Evolutionary conservation across 768 basidiomycete genomes (phyloP).

Genomic region (Lactarius sp.): DNA sequence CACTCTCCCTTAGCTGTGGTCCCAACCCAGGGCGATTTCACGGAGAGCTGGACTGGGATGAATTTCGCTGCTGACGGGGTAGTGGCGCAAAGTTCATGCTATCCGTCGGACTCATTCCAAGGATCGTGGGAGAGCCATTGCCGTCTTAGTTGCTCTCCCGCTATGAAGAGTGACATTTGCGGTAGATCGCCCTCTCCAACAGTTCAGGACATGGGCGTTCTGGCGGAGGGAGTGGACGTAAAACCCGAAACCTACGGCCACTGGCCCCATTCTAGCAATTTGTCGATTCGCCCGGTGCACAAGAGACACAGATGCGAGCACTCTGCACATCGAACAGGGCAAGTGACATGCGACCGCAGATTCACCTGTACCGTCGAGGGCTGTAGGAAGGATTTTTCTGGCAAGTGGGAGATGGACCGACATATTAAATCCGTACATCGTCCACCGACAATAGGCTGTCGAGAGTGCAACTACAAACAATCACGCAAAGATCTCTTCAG

Average conservation of each 20-base stretch:
- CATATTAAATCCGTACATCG: constrained; percentile 17
- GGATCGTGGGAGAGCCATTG: not conserved
- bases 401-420: constrained; percentile 19
- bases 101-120: not conserved
- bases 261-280: not conserved
- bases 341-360: constrained; percentile 3
- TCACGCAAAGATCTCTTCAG: constrained; percentile 20
- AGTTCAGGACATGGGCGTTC: not conserved
- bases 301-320: not conserved
- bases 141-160: not conserved
- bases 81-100: not conserved
- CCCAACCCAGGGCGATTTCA: not conserved
- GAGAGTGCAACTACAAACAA: constrained; percentile 19
- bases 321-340: not conserved
- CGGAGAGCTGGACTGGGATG: not conserved
- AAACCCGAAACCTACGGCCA: not conserved
- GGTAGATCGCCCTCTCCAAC: not conserved
- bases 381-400: constrained; percentile 17
- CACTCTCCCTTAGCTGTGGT: not conserved
- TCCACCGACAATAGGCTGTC: constrained; percentile 18
- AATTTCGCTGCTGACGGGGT: not conserved
- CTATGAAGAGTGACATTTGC: too few species aligned
- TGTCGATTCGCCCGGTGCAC: not conserved
- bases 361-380: not conserved
- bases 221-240: not conserved